Base-by-base conservation (phyloP, 1,139 yeast genomes). In the Geotrichum candidum region DNA sequence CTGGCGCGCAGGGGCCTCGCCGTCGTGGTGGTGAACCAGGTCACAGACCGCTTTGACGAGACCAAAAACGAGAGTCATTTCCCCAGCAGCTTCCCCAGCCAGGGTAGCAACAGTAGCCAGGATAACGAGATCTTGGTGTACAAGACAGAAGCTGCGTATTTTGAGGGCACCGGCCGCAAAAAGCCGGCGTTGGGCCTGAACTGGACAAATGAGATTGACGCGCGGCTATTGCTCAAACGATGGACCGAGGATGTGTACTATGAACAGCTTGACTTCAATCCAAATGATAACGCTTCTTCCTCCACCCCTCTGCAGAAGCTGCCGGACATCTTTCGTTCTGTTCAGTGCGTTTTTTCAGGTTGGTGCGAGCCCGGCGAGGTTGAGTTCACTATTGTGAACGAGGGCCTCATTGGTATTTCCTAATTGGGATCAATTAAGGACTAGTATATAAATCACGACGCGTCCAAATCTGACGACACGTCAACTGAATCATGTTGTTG, bases 21-120 rank as follows among this genome's bases (percentile, higher is more conserved):
- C 0, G 73, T 92, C 0, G 84, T 90, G 0, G 80, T 88, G 1
- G 83, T 92, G 0, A 92, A 92, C 69, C 98, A 92, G 73, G 91
- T 92, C 0, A 81, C 90, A 57, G 94, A 88, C 67, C 57, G 57
- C 25, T 59, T 59, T 35, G 53, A 52, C n/a, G 58, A 53, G 15
- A 38, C 27, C 29, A 51, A 31, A 7, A 54, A 51, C 22, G 59
- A 38, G 29, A 23, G 54, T 1, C 22, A 52, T 4, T 29, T 25
- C 15, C 18, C 22, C 6, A 56, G 53, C n/a, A 56, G 55, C 38
- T 51, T 41, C 25, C 27, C 29, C 11, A 56, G 18, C 51, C 38
- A 9, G 45, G 35, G 23, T 25, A 56, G 27, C 48, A 53, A 23
- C 31, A n/a, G 33, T 48, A 56, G 33, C 11, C 18, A 23, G 29